Base-by-base conservation (phyloP, 2,329 filamentous ascomycete species). In the Xylaria sp. region DNA sequence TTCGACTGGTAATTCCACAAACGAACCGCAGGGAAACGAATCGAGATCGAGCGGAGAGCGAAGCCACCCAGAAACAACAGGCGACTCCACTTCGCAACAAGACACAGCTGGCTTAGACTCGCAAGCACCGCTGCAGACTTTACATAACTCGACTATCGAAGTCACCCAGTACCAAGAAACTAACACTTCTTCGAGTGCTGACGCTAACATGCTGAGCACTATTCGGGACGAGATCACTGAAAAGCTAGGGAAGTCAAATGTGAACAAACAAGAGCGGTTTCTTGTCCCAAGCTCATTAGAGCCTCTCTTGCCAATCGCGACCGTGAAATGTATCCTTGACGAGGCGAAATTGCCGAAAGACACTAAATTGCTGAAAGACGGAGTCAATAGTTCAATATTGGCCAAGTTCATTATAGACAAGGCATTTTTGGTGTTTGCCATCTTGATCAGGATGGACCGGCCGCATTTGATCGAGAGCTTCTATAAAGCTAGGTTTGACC, bases 401-500 rank as follows among this genome's bases (percentile, higher is more conserved):
- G 45, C 57, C 15, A 1, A 50, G 6, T 60, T 60, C 33, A 27
- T 60, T 42, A 49, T 31, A 9, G 17, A 31, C 15, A 20, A n/a
- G n/a, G 57, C 57, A 33, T 45, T 60, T 60, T 31, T 22, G 9
- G 57, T 60, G 13, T 60, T 60, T 45, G 57, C 57, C 20, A 42
- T 42, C 15, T 33, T 60, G 9, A 60, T 60, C 57, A 60, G 27
- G 33, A 42, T 42, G 45, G 33, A 25, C 22, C 50, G 11, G 22
- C 45, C 57, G 1, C 2, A 51, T 39, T 60, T 50, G 33, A 60
- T 60, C 25, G n/a, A 42, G 22, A 39, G 22, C 15, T 60, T 60
- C 15, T 9, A 42, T 25, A 22, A 10, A 2, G 17, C 50, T 22
- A 45, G 51, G 13, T 60, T 60, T 22, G 6, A 51, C 5, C 45